These are phyloP conservation scores for Cicer cuneatum DNA, from an alignment of 306 rosid species.

Conservation along the genomic window DNA sequence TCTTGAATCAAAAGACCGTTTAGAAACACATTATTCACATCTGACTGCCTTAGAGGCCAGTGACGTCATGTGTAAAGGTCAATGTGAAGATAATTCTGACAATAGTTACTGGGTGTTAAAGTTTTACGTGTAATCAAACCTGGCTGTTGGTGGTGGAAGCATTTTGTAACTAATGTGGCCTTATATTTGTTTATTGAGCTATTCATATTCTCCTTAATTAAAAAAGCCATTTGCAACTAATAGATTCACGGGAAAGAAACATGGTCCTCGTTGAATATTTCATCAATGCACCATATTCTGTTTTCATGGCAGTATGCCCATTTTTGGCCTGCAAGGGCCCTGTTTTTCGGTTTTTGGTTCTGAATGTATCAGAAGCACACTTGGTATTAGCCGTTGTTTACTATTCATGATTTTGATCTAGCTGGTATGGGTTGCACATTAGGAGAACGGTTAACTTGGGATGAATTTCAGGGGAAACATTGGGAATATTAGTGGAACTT, in stretches of 20 bases:
- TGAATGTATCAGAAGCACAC: neutral
- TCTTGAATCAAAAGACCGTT: neutral
- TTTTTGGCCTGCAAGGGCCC: neutral
- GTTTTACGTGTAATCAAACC: neutral
- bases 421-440: neutral
- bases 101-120: neutral
- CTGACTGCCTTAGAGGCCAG: neutral
- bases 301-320: neutral
- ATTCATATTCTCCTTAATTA: neutral
- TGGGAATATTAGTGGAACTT: too few species aligned
- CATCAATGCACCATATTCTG: neutral
- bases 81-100: neutral
- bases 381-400: neutral
- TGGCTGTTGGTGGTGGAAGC: neutral
- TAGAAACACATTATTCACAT: neutral
- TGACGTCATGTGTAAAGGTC: neutral
- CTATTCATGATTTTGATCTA: neutral
- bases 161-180: neutral
- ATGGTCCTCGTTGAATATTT: neutral
- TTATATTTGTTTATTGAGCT: neutral
- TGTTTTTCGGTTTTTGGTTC: neutral
- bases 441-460: neutral
- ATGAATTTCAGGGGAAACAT: too few species aligned
- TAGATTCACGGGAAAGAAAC: neutral
- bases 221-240: neutral